phyloP scores from a whole-genome alignment of 345 rosid genomes.

The Citrus australasica region DNA sequence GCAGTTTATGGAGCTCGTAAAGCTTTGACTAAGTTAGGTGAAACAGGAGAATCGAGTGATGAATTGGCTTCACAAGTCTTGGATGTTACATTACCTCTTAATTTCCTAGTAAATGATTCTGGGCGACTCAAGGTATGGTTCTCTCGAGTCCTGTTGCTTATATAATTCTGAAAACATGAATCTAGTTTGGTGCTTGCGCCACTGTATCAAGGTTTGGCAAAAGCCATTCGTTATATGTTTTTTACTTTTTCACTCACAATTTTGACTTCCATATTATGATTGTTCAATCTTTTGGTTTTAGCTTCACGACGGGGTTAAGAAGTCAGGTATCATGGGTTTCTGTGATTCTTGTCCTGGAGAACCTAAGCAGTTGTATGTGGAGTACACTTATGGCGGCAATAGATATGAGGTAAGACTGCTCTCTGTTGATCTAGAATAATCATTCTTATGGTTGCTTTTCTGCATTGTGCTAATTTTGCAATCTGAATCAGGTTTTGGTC shows the following conservation, averaged over 20 bases:
- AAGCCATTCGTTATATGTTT: not conserved
- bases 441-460: not conserved
- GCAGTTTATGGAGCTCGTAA: slow-evolving; percentile 73
- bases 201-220: not conserved
- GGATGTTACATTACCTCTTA: slow-evolving; percentile 84
- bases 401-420: slow-evolving; percentile 38
- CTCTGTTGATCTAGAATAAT: not conserved
- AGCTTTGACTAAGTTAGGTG: slow-evolving; percentile 48
- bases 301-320: slow-evolving; percentile 93
- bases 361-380: slow-evolving; percentile 66
- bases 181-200: not conserved
- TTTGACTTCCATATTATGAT: not conserved
- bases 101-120: slow-evolving; percentile 79
- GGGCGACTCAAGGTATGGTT: slow-evolving; percentile 73
- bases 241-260: not conserved
- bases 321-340: slow-evolving; percentile 96
- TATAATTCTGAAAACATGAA: not conserved
- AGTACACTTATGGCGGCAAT: slow-evolving; percentile 56
- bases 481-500: slow-evolving; percentile 44
- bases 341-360: slow-evolving; percentile 93
- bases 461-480: not conserved
- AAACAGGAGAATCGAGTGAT: slow-evolving; percentile 25
- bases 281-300: slow-evolving; percentile 21
- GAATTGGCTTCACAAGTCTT: slow-evolving; percentile 50
- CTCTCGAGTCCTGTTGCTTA: not conserved